phyloP scores from a whole-genome alignment of 768 basidiomycete genomes.

The Fistulinella prunicolor region DNA sequence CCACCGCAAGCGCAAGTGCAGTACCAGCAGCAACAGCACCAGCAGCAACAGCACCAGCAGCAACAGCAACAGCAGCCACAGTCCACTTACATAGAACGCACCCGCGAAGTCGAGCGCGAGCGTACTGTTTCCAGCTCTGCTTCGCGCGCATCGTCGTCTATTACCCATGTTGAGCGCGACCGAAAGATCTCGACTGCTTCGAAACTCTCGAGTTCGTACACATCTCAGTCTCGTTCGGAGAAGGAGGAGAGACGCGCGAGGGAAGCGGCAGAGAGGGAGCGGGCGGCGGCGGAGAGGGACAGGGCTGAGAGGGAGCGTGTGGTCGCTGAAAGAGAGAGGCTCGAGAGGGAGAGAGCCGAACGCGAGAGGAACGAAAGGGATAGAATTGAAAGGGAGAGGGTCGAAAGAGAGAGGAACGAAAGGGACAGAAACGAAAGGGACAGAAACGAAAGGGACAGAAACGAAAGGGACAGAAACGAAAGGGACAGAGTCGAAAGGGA shows the following conservation, averaged over 20 bases:
- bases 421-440: background rate
- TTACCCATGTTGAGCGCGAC: conserved; percentile 24
- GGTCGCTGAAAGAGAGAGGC: conserved; percentile 13
- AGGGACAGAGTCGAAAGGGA: conserved; percentile 1
- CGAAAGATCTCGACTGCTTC: conserved; percentile 25
- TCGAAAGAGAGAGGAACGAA: conserved; percentile 5
- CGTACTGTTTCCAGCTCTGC: conserved; percentile 24
- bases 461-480: background rate
- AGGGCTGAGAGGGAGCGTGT: conserved; percentile 14
- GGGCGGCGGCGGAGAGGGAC: conserved; percentile 12
- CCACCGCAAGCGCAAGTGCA: background rate
- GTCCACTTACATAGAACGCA: conserved; percentile 23
- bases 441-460: background rate
- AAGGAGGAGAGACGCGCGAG: conserved; percentile 28
- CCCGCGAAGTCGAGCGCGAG: conserved; percentile 24
- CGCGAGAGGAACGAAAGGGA: conserved; percentile 10
- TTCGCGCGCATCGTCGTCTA: conserved; percentile 24
- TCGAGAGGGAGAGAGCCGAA: conserved; percentile 10
- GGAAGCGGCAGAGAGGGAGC: conserved; percentile 20
- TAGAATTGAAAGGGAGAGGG: conserved; percentile 3
- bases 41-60: background rate
- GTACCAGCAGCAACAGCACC: background rate
- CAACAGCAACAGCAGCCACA: conserved; percentile 17
- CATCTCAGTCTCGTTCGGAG: conserved; percentile 19
- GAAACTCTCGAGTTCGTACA: conserved; percentile 35